Evolutionary conservation across 75 land plant genomes (phyloP).

Genomic region (Pinus tabuliformis): DNA sequence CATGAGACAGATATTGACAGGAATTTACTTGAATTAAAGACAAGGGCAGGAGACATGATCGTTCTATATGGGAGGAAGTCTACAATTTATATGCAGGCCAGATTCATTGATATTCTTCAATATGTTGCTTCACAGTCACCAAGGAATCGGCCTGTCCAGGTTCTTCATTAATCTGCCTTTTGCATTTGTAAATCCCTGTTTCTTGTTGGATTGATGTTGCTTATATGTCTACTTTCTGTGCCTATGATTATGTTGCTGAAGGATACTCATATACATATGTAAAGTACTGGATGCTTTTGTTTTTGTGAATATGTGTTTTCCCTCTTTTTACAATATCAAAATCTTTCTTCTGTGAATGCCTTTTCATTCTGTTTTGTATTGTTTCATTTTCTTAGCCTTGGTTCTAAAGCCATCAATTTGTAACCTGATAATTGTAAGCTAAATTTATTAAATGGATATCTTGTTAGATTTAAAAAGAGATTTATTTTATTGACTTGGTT

Average conservation of each 20-base stretch:
- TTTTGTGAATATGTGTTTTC: no score
- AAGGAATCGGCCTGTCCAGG: conserved; percentile 44
- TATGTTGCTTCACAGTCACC: conserved; percentile 77
- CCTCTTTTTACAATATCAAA: no score
- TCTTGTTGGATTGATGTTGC: neutral
- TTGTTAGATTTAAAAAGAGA: neutral
- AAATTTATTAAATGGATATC: neutral
- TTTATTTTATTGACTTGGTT: neutral
- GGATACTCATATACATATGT: no score
- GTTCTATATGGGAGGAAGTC: conserved; percentile 57
- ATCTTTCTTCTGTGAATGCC: neutral
- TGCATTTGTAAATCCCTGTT: neutral
- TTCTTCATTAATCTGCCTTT: conserved; percentile 4
- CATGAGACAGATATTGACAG: conserved; percentile 91
- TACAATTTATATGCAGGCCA: conserved; percentile 63
- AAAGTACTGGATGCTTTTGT: no score
- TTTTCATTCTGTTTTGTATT: neutral
- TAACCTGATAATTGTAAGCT: neutral
- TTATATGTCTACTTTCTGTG: neutral
- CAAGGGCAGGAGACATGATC: conserved; percentile 72
- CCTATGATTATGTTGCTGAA: neutral
- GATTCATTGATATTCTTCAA: conserved; percentile 66
- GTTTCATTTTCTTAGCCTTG: neutral
- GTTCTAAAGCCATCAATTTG: neutral
- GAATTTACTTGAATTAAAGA: conserved; percentile 70